These are phyloP conservation scores for Suhomyces taliae DNA, from an alignment of 1,139 yeast genomes.

Conservation along the genomic window DNA sequence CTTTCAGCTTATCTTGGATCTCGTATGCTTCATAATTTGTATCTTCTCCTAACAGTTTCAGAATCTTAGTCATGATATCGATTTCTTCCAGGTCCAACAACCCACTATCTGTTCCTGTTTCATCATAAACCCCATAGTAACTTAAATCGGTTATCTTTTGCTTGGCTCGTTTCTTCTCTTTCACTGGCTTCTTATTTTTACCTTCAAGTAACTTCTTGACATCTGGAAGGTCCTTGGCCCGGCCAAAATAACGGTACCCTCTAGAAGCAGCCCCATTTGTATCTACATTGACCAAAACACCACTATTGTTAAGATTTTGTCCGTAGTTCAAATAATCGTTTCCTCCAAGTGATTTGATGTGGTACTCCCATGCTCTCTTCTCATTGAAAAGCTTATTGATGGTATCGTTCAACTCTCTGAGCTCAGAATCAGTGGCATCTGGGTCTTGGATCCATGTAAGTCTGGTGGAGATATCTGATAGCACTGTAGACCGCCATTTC, in stretches of 20 bases:
- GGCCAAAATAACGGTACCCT: slow-evolving; percentile 76
- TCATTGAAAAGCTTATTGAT: slow-evolving; percentile 22
- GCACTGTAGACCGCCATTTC: slow-evolving; percentile 66
- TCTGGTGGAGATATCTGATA: slow-evolving; percentile 63
- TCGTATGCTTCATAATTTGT: background rate
- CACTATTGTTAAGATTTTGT: slow-evolving; percentile 22
- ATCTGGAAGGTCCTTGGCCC: slow-evolving; percentile 81
- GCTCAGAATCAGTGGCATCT: slow-evolving; percentile 55
- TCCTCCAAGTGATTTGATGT: slow-evolving; percentile 41
- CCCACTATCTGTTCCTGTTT: slow-evolving; percentile 4
- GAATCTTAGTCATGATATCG: slow-evolving; percentile 8
- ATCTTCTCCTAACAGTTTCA: slow-evolving; percentile 4
- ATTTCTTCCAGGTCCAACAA: slow-evolving; percentile 8
- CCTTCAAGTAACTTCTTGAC: slow-evolving; percentile 53
- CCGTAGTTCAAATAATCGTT: slow-evolving; percentile 16
- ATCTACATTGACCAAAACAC: slow-evolving; percentile 20
- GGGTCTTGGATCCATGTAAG: slow-evolving; percentile 66
- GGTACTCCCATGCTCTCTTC: slow-evolving; percentile 72
- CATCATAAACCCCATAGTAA: slow-evolving; percentile 52
- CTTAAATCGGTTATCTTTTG: slow-evolving; percentile 19
- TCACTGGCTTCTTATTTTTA: slow-evolving; percentile 14
- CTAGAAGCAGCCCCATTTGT: slow-evolving; percentile 22
- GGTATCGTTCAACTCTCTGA: slow-evolving; percentile 61
- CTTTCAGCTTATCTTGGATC: background rate
- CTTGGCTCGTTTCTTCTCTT: slow-evolving; percentile 17